Evolutionary conservation across 345 rosid species (phyloP).

Genomic region (Linum tenue): DNA sequence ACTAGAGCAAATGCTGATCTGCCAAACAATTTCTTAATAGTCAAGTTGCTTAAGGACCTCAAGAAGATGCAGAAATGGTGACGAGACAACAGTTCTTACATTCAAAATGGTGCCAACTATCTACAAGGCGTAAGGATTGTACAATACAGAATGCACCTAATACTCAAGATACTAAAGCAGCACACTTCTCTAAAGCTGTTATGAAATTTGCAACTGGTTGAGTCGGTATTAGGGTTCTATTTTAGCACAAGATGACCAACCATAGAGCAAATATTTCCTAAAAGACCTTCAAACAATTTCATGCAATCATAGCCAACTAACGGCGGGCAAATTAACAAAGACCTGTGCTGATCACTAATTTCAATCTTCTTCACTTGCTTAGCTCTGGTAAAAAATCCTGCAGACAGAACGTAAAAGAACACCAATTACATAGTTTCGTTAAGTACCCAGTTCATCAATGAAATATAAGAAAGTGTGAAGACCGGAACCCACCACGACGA

Average conservation of each 20-base stretch:
- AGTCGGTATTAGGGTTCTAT: background rate
- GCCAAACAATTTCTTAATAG: background rate
- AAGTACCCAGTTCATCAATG: background rate
- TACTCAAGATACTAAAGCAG: background rate
- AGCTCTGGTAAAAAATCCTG: constrained; percentile 66
- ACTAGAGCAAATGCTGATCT: background rate
- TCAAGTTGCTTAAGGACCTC: background rate
- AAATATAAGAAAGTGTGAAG: constrained; percentile 11
- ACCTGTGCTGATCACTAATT: constrained; percentile 76
- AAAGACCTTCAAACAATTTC: too few species aligned
- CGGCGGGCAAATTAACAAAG: background rate
- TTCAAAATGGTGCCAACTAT: background rate
- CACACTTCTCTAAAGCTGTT: background rate
- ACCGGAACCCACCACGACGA: constrained; percentile 31
- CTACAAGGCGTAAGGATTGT: too few species aligned
- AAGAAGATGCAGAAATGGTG: too few species aligned
- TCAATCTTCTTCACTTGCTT: constrained; percentile 65
- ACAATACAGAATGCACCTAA: too few species aligned
- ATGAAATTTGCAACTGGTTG: background rate
- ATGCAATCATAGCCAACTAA: too few species aligned
- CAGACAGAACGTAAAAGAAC: background rate
- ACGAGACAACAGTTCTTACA: too few species aligned
- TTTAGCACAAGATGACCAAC: background rate
- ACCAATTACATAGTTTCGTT: background rate
- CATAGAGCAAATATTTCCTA: background rate